phyloP scores from a whole-genome alignment of 140 eudicot species.

The Flaveria floridana region DNA sequence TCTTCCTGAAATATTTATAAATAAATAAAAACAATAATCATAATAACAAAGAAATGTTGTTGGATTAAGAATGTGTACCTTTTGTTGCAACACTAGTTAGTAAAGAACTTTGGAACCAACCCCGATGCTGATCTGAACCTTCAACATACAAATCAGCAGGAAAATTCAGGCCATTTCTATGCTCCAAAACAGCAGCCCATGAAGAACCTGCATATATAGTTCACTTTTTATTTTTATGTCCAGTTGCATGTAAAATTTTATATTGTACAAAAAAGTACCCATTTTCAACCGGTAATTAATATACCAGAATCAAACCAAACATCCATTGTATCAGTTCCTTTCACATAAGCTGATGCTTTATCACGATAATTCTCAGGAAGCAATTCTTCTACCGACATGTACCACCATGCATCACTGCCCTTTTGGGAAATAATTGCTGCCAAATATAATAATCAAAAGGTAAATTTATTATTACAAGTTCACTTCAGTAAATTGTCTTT shows the following conservation, averaged over 20 bases:
- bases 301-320: slow-evolving; percentile 99
- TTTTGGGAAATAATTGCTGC: slow-evolving; percentile 83
- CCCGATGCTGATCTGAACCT: slow-evolving; percentile 99
- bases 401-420: slow-evolving; percentile 99
- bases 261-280: not conserved
- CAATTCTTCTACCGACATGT: slow-evolving; percentile 84
- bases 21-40: slow-evolving; percentile 19
- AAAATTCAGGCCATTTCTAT: slow-evolving; percentile 60
- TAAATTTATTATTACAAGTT: not conserved
- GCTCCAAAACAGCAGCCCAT: slow-evolving; percentile 94
- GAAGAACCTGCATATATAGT: slow-evolving; percentile 65
- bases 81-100: slow-evolving; percentile 90
- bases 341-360: slow-evolving; percentile 77
- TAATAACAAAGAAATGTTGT: not conserved
- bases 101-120: slow-evolving; percentile 98
- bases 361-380: slow-evolving; percentile 82
- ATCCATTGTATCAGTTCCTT: slow-evolving; percentile 99
- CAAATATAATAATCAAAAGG: slow-evolving; percentile 28
- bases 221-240: slow-evolving; percentile 3
- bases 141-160: slow-evolving; percentile 98
- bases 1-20: slow-evolving; percentile 54
- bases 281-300: slow-evolving; percentile 9
- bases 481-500: not conserved
- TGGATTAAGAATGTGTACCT: slow-evolving; percentile 42
- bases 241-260: slow-evolving; percentile 22